Evolutionary conservation across 2,329 filamentous ascomycete genomes (phyloP).

Genomic region (Botrytis squamosa): DNA sequence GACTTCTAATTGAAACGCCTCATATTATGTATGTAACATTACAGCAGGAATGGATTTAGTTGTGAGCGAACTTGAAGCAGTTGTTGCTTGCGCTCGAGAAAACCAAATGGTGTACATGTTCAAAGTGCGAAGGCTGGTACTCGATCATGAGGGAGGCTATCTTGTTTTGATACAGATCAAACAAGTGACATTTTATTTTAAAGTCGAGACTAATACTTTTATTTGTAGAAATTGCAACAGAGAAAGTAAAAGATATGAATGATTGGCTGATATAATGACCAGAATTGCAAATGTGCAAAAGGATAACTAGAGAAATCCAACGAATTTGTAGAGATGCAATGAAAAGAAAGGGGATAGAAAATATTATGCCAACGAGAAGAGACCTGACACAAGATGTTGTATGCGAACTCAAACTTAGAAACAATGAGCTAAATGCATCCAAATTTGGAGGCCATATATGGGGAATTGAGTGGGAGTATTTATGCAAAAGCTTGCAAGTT

Average conservation of each 20-base stretch:
- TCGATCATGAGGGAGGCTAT: not conserved
- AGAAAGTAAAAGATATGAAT: too few species aligned
- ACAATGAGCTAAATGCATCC: not conserved
- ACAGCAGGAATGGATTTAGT: not conserved
- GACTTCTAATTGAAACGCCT: not conserved
- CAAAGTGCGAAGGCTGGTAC: not conserved
- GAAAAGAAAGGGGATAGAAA: not conserved
- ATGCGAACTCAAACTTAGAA: not conserved
- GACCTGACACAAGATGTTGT: not conserved
- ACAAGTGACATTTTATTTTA: not conserved
- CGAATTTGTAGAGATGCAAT: not conserved
- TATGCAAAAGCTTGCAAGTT: not conserved
- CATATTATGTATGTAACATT: not conserved
- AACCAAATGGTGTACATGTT: not conserved
- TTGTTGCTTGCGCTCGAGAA: not conserved
- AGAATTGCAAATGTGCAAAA: too few species aligned
- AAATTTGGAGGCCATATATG: not conserved
- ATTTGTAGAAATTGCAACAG: not conserved
- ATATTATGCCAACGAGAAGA: not conserved
- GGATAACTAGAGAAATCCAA: too few species aligned
- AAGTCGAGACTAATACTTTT: not conserved
- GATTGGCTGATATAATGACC: too few species aligned
- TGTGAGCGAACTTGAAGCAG: not conserved
- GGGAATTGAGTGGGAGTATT: not conserved
- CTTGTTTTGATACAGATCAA: not conserved